Base-by-base conservation (phyloP, 441 rosid genomes). In the Brassica hybrid region DNA sequence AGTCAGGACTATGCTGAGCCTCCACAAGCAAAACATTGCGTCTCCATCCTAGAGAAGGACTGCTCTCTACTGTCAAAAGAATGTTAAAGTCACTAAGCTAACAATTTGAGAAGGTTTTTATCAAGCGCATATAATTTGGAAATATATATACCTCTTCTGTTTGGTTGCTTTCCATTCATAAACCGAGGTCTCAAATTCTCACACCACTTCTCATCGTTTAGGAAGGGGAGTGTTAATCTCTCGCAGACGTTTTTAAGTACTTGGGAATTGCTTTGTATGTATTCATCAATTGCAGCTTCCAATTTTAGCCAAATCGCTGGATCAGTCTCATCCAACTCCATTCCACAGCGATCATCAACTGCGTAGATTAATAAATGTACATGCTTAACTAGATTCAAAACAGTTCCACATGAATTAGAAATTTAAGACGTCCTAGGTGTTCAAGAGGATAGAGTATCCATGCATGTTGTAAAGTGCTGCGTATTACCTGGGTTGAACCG, bases 311-410 rank as follows among this genome's bases (percentile, higher is more conserved):
- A 96, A 65, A 89, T 83, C 43, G 99, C 87, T 57, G 99, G 99
- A 86, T 96, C 99, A 80, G 99, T 96, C 83, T 96, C 99, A 82
- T 96, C 99, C 78, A 96, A 88, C 81, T 96, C 99, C 99, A 96
- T 96, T 66, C 86, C 98, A 83, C 93, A 93, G 25, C 98, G 91
- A 82, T 96, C 98, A 81, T 96, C 97, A 82, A 93, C 99, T 96
- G 88, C 71, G 71, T 71, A 61, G 58, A 67, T 11, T 61, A 75
- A 68, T 21, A 77, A 62, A 80, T 62, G 18, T 43, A 75, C 38
- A 58, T 16, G 45, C 30, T 54, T 79, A 68, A 69, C 30, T 23
- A 18, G 19, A 73, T 38, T 68, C 23, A 17, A 48, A 78, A 34
- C 6, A 32, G 25, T 21, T 54, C 3, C 1, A 2, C 7, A 50